A percentile compares a stretch with the other conserved stretches of the same genome.
phyloP scores from a whole-genome alignment of 768 basidiomycete species.

The Mycena sanguinolenta region DNA sequence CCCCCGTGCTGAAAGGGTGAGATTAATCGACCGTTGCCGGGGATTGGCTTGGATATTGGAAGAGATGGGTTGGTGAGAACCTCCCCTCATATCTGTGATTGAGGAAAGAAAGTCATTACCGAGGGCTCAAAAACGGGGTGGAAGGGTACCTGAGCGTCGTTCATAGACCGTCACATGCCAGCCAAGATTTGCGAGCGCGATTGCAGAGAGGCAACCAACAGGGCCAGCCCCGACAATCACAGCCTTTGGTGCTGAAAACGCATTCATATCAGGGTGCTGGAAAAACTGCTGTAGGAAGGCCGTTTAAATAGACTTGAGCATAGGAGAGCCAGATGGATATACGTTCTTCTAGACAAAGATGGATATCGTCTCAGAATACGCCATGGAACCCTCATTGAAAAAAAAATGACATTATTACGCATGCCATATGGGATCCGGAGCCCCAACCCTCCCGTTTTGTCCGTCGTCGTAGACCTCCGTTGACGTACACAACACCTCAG shows the following conservation, averaged over 20 bases:
- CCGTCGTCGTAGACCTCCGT: neutral
- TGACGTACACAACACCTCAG: neutral
- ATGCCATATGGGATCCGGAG: neutral
- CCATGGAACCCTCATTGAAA: conserved; percentile 3
- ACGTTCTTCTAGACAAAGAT: neutral
- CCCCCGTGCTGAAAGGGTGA: conserved; percentile 82
- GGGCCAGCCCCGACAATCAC: conserved; percentile 59
- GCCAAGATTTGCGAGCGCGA: conserved; percentile 74
- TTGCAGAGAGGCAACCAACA: conserved; percentile 80
- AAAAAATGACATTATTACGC: neutral
- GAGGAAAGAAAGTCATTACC: neutral
- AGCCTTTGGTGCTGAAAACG: conserved; percentile 30
- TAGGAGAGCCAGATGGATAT: neutral
- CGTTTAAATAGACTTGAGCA: neutral
- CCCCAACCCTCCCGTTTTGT: neutral
- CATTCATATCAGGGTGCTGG: neutral
- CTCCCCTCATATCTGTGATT: neutral
- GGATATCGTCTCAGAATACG: neutral
- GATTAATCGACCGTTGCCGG: conserved; percentile 80
- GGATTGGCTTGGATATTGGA: conserved; percentile 1
- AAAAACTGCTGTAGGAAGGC: neutral
- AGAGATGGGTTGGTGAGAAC: neutral
- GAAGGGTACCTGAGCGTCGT: conserved; percentile 59
- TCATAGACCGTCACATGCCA: conserved; percentile 76
- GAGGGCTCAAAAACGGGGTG: neutral